A percentile compares a stretch with the other conserved stretches of the same genome.
phyloP scores from a whole-genome alignment of 1,284 basidiomycete species.

The Ceratobasidium sp. region DNA sequence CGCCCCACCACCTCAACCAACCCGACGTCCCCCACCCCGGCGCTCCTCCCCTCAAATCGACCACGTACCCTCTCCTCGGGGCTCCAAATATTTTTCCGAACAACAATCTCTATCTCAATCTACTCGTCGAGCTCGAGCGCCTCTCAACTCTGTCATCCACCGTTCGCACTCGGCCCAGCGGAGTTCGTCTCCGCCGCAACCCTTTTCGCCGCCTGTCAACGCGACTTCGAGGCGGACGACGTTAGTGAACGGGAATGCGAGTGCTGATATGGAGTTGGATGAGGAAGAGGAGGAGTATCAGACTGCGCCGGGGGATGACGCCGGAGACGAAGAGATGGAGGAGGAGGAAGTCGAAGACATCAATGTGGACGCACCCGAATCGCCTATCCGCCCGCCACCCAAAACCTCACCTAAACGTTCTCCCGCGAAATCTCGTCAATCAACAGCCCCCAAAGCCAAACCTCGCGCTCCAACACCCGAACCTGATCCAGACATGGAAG shows the following conservation, averaged over 20 bases:
- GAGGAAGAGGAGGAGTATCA: slow-evolving; percentile 33
- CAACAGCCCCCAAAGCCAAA: slow-evolving; percentile 3
- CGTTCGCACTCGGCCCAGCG: slow-evolving; percentile 35
- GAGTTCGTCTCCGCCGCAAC: slow-evolving; percentile 30
- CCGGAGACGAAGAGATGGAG: neutral
- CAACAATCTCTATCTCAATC: slow-evolving; percentile 13
- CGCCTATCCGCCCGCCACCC: neutral
- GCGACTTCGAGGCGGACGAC: slow-evolving; percentile 20
- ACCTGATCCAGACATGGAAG: slow-evolving; percentile 35
- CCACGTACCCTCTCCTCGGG: slow-evolving; percentile 40
- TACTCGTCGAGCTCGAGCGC: slow-evolving; percentile 37
- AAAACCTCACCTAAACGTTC: neutral
- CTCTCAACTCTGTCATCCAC: slow-evolving; percentile 39
- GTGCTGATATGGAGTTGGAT: slow-evolving; percentile 37
- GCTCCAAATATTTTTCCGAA: slow-evolving; percentile 23
- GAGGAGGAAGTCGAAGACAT: slow-evolving; percentile 32
- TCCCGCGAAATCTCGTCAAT: neutral
- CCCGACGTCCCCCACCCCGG: slow-evolving; percentile 16
- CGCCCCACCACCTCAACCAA: slow-evolving; percentile 5
- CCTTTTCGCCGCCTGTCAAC: neutral
- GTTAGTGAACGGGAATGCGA: slow-evolving; percentile 10
- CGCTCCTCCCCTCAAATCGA: slow-evolving; percentile 24
- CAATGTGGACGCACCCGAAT: slow-evolving; percentile 15
- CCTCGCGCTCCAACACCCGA: slow-evolving; percentile 12
- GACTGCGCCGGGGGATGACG: too few species aligned